phyloP scores from a whole-genome alignment of 1,284 basidiomycete species.

The Hemileia vastatrix region DNA sequence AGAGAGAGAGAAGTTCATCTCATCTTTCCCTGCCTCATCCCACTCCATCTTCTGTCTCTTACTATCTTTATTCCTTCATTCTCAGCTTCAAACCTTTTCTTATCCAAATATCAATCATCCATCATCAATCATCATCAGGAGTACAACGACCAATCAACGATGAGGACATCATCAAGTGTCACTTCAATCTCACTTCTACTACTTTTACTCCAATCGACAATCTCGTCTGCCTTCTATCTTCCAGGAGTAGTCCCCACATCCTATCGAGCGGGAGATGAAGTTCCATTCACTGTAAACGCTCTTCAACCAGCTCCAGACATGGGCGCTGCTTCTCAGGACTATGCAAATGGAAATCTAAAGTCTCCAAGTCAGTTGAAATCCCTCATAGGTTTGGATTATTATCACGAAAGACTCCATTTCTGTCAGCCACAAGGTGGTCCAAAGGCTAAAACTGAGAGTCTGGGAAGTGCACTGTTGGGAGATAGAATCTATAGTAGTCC shows the following conservation, averaged over 20 bases:
- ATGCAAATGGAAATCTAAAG: conserved; percentile 7
- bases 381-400: conserved; percentile 57
- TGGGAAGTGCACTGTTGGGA: conserved; percentile 89
- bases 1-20: no score
- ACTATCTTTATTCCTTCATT: no score
- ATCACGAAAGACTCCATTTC: conserved; percentile 73
- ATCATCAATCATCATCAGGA: no score
- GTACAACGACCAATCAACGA: no score
- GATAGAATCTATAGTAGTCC: conserved; percentile 88
- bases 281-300: conserved; percentile 43
- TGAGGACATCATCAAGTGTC: no score
- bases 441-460: conserved; percentile 68
- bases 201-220: no score
- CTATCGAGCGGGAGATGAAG: conserved; percentile 38
- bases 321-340: conserved; percentile 28
- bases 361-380: conserved; percentile 29
- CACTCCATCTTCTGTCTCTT: no score
- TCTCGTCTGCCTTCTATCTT: conserved; percentile 41
- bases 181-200: no score
- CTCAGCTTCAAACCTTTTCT: no score
- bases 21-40: no score
- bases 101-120: no score
- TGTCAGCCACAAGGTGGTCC: conserved; percentile 70
- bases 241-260: conserved; percentile 45
- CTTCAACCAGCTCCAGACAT: conserved; percentile 38